A percentile compares a stretch with the other conserved stretches of the same genome.
phyloP scores from a whole-genome alignment of 371 early-diverging fungal genomes.

The Globomyces sp. region DNA sequence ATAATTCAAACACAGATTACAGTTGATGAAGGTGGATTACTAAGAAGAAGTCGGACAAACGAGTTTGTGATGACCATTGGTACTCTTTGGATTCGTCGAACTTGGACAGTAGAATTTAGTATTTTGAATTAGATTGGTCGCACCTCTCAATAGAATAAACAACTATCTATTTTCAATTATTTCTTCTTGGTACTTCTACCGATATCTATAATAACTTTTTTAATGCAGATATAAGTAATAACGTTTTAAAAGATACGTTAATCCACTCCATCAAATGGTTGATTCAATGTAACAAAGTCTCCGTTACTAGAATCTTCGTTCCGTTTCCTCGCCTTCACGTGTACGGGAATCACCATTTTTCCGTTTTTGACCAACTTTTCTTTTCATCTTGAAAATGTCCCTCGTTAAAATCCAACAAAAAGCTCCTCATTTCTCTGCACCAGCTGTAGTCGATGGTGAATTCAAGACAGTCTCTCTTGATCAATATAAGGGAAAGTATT shows the following conservation, averaged over 20 bases:
- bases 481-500: slow-evolving; percentile 73
- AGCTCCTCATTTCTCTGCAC: slow-evolving; percentile 26
- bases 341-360: slow-evolving; percentile 3
- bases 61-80: not conserved
- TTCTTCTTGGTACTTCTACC: too few relatives aligned
- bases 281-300: too few relatives aligned
- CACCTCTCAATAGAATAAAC: too few relatives aligned
- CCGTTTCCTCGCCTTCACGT: not conserved
- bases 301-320: too few relatives aligned
- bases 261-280: too few relatives aligned
- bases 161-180: too few relatives aligned
- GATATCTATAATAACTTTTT: too few relatives aligned
- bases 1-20: not conserved
- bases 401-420: slow-evolving; percentile 21
- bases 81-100: slow-evolving; percentile 7
- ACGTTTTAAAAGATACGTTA: too few relatives aligned
- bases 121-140: not conserved
- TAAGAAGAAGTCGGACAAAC: not conserved
- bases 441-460: slow-evolving; percentile 33
- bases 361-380: not conserved
- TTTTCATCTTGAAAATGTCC: slow-evolving; percentile 2
- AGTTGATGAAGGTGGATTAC: too few relatives aligned
- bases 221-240: too few relatives aligned
- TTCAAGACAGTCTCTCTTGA: slow-evolving; percentile 68
- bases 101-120: slow-evolving; percentile 14